Evolutionary conservation across 495 filamentous ascomycete genomes (phyloP), one percentile per base, ranked within the genome.

Genomic region (Neurospora cerealis): DNA sequence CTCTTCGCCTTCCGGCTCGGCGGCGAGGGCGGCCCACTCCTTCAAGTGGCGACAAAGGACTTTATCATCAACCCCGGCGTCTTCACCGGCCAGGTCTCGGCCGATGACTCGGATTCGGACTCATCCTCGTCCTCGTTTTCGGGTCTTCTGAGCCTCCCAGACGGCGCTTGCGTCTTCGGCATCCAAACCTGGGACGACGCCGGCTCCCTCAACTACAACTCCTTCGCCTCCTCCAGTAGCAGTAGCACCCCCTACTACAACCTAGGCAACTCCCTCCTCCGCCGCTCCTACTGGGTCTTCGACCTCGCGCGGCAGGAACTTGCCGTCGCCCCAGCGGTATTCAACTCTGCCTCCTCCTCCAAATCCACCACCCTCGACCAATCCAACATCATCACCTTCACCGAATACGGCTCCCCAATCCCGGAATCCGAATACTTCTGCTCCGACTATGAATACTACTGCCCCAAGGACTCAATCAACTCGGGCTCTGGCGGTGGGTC

Each of bases 241-340:
- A 85, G 89, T 11, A 85, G 82, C 28, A 77, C 83, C 19, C 83
- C 80, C 37, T 88, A 87, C n/a, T 83, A 83, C 69, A 88, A 94
- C 39, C 80, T 97, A 32, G 94, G 94, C 7, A 93, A 94, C 79
- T 94, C 93, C 1, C 93, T 97, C 81, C 83, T 97, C 19, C 89
- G 93, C 73, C 91, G 90, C 69, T 91, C 91, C 2, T 97, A 97
- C 77, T 88, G 94, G 28, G 94, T 96, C 2, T 96, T 93, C 77
- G 94, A 97, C 77, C 82, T 94, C 8, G 84, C 81, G 39, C 95
- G 93, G 79, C 90, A 92, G 77, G 86, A 93, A 76, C 91, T 97
- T 60, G 91, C 89, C 28, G 77, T 97, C 36, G 94, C 92, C 5
- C 89, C 90, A 62, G 92, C 91, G 19, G 87, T 89, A 60, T 94